Conservation (phyloP, 495 filamentous ascomycete genomes). For the Saxophila tyrrhenica region DNA sequence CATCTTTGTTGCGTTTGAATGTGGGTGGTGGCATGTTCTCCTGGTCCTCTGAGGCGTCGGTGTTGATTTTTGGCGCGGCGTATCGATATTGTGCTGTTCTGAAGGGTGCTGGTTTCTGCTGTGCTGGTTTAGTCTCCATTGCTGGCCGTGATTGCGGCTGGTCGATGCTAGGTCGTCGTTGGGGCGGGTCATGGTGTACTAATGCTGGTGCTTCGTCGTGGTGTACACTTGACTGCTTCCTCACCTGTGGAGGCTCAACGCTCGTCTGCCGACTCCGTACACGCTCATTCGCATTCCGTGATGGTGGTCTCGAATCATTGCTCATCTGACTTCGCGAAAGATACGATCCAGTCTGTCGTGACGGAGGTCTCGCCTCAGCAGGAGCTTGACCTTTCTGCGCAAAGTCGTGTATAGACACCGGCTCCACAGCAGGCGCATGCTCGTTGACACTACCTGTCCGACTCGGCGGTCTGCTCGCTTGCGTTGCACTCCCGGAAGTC, state of each 20-base stretch:
- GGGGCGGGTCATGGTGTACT: neutral
- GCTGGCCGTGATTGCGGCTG: neutral
- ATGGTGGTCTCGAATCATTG: conserved; percentile 10
- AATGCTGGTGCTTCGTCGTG: neutral
- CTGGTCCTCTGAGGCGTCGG: conserved; percentile 41
- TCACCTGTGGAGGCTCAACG: neutral
- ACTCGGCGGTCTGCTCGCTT: conserved; percentile 5
- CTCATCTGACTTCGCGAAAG: conserved; percentile 14
- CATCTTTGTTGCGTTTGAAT: conserved; percentile 58
- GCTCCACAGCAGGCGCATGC: conserved; percentile 14
- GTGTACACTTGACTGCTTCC: neutral
- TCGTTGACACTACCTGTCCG: conserved; percentile 14
- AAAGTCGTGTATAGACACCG: conserved; percentile 22
- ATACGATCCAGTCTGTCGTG: conserved; percentile 3
- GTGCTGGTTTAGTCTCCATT: neutral
- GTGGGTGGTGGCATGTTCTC: conserved; percentile 73
- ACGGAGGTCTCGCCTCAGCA: neutral
- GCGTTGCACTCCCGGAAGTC: conserved; percentile 3
- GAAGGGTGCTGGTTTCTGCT: conserved; percentile 5
- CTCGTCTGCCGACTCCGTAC: conserved; percentile 9
- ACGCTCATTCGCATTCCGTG: conserved; percentile 13
- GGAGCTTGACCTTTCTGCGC: conserved; percentile 1
- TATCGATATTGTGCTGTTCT: conserved; percentile 12
- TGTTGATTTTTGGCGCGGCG: conserved; percentile 16
- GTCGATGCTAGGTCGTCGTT: neutral